phyloP scores from a whole-genome alignment of 805 yeast genomes.

The Pichia pseudocactophila region DNA sequence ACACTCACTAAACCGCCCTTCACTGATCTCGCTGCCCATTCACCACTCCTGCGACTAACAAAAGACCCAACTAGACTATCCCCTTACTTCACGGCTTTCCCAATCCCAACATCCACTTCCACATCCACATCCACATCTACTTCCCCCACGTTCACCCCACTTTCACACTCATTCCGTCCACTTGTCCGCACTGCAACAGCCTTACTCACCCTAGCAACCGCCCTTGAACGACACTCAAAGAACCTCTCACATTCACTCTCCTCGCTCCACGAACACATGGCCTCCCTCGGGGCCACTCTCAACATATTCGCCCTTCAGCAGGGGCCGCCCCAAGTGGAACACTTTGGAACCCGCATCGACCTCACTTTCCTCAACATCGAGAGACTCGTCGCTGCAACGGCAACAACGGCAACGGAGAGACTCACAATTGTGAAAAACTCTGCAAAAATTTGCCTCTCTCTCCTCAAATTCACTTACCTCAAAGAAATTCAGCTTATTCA shows the following conservation, averaged over 20 bases:
- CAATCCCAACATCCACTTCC: slow-evolving; percentile 29
- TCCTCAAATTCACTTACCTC: no score
- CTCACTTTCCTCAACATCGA: slow-evolving; percentile 42
- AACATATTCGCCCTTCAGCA: slow-evolving; percentile 45
- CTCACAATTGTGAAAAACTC: slow-evolving; percentile 40
- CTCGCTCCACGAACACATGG: slow-evolving; percentile 30
- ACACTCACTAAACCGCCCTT: slow-evolving; percentile 31
- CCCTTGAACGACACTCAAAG: slow-evolving; percentile 32
- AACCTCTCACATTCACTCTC: slow-evolving; percentile 34
- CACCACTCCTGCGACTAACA: slow-evolving; percentile 41
- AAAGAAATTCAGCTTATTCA: no score
- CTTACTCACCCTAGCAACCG: slow-evolving; percentile 11
- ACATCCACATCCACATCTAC: slow-evolving; percentile 22
- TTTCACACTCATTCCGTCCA: slow-evolving; percentile 14
- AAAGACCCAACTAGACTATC: slow-evolving; percentile 39
- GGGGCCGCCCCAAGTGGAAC: slow-evolving; percentile 34
- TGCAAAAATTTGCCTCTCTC: slow-evolving; percentile 20
- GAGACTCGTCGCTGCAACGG: slow-evolving; percentile 31
- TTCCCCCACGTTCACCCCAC: slow-evolving; percentile 19
- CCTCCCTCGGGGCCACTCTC: slow-evolving; percentile 49
- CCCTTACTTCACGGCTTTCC: slow-evolving; percentile 42
- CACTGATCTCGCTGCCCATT: slow-evolving; percentile 37
- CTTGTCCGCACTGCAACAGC: neutral
- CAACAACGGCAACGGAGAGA: slow-evolving; percentile 42
- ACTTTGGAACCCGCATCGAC: slow-evolving; percentile 46